A percentile compares a stretch with the other conserved stretches of the same genome.
Conservation (phyloP, 2,329 filamentous ascomycete genomes). For the Neospermospora avenae region DNA sequence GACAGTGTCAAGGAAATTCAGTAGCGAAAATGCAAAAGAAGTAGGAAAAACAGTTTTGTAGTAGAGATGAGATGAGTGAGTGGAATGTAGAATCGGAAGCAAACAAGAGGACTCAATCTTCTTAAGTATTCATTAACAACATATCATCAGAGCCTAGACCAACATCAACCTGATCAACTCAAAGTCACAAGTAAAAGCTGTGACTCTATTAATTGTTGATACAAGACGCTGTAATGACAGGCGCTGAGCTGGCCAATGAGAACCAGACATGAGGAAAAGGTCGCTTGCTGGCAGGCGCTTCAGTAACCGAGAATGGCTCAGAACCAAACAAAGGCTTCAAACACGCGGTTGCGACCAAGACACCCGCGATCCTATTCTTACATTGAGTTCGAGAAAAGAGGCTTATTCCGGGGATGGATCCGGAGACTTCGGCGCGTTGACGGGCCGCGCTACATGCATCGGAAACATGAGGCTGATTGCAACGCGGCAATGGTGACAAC, state of each 20-base stretch:
- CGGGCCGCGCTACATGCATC: constrained; percentile 18
- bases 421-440: constrained; percentile 22
- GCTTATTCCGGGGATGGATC: constrained; percentile 11
- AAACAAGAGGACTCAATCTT: constrained; percentile 25
- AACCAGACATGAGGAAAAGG: constrained; percentile 14
- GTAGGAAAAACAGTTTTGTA: constrained; percentile 27
- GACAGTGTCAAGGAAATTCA: constrained; percentile 30
- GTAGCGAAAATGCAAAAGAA: constrained; percentile 14
- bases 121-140: constrained; percentile 31
- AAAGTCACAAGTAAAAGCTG: constrained; percentile 13
- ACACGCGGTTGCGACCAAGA: constrained; percentile 27
- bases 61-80: constrained; percentile 26
- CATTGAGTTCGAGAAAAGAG: constrained; percentile 11
- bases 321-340: constrained; percentile 19
- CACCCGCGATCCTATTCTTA: constrained; percentile 25
- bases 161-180: constrained; percentile 5
- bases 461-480: constrained; percentile 21
- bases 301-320: constrained; percentile 23
- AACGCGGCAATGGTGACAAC: constrained; percentile 14
- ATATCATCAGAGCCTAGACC: constrained; percentile 10
- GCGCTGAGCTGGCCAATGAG: constrained; percentile 34
- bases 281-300: constrained; percentile 26
- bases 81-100: constrained; percentile 25
- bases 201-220: constrained; percentile 36
- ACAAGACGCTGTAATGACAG: constrained; percentile 31